phyloP scores from a whole-genome alignment of 306 rosid species.

The Cucurbita ficifolia region DNA sequence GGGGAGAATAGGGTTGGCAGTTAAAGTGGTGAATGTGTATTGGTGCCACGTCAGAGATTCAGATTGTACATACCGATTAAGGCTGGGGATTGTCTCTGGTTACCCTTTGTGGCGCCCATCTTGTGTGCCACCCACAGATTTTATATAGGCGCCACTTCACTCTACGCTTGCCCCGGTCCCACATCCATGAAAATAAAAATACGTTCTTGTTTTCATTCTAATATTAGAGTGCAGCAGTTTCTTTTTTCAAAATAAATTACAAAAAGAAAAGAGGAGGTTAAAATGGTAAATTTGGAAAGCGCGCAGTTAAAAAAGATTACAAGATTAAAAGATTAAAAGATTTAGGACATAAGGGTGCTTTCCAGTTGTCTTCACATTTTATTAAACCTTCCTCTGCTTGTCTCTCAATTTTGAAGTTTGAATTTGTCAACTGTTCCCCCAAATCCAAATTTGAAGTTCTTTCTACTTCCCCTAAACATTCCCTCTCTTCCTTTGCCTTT shows the following conservation, averaged over 20 bases:
- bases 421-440: not conserved
- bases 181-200: not conserved
- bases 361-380: not conserved
- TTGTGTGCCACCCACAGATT: not conserved
- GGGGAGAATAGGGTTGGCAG: not conserved
- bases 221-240: too few species aligned
- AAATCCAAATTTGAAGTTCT: not conserved
- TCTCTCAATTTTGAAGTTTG: not conserved
- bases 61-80: not conserved
- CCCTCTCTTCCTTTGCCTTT: not conserved
- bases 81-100: not conserved
- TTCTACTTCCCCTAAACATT: too few species aligned
- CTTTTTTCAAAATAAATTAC: too few species aligned
- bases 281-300: not conserved
- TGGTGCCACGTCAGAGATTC: constrained; percentile 6
- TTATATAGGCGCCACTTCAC: not conserved
- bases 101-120: not conserved
- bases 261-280: not conserved
- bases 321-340: too few species aligned
- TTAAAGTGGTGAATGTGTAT: not conserved
- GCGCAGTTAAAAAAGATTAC: not conserved
- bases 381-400: not conserved
- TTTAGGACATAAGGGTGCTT: not conserved
- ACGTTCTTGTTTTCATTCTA: too few species aligned
- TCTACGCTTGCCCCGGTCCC: not conserved